These are phyloP conservation scores for Harrya chromipes DNA, from an alignment of 768 basidiomycete genomes.

Conservation along the genomic window DNA sequence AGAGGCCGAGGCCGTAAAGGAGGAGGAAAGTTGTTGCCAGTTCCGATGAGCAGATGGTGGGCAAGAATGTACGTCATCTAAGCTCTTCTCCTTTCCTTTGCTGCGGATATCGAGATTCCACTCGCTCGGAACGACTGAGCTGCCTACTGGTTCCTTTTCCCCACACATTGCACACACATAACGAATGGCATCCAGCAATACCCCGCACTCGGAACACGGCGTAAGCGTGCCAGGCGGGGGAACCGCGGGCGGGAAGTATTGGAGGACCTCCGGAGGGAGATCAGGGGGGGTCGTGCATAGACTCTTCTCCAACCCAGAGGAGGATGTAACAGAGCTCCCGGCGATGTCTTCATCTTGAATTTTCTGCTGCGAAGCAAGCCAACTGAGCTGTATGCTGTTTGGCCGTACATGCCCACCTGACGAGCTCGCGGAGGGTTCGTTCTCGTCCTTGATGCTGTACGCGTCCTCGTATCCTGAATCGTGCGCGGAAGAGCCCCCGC, in stretches of 20 bases:
- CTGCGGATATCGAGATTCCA: slow-evolving; percentile 26
- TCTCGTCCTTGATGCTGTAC: slow-evolving; percentile 34
- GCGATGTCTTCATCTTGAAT: slow-evolving; percentile 20
- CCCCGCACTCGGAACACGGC: slow-evolving; percentile 80
- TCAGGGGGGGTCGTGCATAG: slow-evolving; percentile 29
- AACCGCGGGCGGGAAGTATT: slow-evolving; percentile 43
- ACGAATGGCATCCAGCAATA: slow-evolving; percentile 72
- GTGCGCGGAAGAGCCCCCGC: slow-evolving; percentile 47
- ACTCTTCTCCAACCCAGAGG: slow-evolving; percentile 16
- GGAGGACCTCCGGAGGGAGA: slow-evolving; percentile 52
- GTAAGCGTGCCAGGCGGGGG: slow-evolving; percentile 65
- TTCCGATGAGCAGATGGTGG: slow-evolving; percentile 36
- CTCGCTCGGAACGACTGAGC: slow-evolving; percentile 8
- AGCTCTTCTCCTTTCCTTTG: slow-evolving; percentile 48
- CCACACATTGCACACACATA: slow-evolving; percentile 91
- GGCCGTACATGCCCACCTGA: slow-evolving; percentile 44
- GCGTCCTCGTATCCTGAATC: slow-evolving; percentile 56
- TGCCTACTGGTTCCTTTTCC: slow-evolving; percentile 54
- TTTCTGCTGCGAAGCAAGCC: slow-evolving; percentile 57
- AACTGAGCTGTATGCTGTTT: slow-evolving; percentile 62
- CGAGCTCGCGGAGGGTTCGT: slow-evolving; percentile 25
- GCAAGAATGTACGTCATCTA: slow-evolving; percentile 23
- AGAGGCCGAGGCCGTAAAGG: slow-evolving; percentile 16
- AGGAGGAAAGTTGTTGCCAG: slow-evolving; percentile 22
- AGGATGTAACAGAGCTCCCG: slow-evolving; percentile 10